Conservation (phyloP, 2,329 filamentous ascomycete genomes). For the Neonectria ditissima region DNA sequence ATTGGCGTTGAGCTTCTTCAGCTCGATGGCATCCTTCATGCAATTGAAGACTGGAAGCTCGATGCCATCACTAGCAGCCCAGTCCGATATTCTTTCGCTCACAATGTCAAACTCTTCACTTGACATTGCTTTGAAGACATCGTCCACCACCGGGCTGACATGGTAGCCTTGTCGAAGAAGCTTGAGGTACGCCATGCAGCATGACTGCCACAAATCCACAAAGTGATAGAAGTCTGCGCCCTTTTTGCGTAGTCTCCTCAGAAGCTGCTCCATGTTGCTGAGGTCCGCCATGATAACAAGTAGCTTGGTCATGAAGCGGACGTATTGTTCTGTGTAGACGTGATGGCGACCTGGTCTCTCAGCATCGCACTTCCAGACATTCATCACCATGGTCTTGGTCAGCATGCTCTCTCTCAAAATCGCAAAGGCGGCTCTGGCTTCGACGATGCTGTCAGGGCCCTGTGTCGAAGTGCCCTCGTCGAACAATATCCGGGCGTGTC, state of each 20-base stretch:
- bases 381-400: conserved; percentile 93
- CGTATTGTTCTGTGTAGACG: conserved; percentile 90
- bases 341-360: conserved; percentile 88
- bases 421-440: conserved; percentile 82
- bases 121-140: conserved; percentile 65
- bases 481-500: conserved; percentile 71
- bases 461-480: conserved; percentile 52
- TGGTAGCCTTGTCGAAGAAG: conserved; percentile 63
- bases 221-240: conserved; percentile 79
- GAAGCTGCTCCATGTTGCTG: conserved; percentile 78
- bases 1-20: conserved; percentile 82
- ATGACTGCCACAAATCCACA: conserved; percentile 68
- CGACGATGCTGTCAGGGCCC: conserved; percentile 64
- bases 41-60: conserved; percentile 61
- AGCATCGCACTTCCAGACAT: conserved; percentile 94
- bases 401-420: conserved; percentile 81
- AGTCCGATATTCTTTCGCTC: conserved; percentile 65
- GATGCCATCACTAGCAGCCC: conserved; percentile 58
- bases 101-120: conserved; percentile 70
- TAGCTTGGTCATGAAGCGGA: conserved; percentile 82
- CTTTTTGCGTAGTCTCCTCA: conserved; percentile 84
- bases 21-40: conserved; percentile 68
- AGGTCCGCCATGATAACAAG: conserved; percentile 82
- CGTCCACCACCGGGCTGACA: conserved; percentile 61
- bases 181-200: conserved; percentile 65